Base-by-base conservation (phyloP, 495 filamentous ascomycete species). In the Oidiodendron maius region DNA sequence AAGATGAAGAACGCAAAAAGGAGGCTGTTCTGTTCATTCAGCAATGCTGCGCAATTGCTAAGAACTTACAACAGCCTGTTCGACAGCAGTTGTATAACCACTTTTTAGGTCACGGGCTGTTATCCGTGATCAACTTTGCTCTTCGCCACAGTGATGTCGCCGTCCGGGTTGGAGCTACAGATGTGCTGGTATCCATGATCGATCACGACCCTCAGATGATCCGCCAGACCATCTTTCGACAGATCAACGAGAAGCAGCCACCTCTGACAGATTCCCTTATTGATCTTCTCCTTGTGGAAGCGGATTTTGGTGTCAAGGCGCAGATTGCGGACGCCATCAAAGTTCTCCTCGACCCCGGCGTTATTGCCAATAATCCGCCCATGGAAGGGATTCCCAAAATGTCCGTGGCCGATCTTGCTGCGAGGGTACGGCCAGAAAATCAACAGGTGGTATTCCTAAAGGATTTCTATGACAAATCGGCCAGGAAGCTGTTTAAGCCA, bases 281-380 rank as follows among this genome's bases (percentile, higher is more conserved):
- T 49, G 93, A 96, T 55, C 71, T 97, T 42, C 80, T 98, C 9
- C 77, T 97, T 30, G 82, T 89, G 1, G 94, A 98, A 64, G 81
- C 83, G 3, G 93, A 98, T 64, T 73, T 97, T 11, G 93, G 93
- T 0, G 89, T 97, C 50, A 96, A 96, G 70, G 89, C 89, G 22
- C 94, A 97, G 61, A 84, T 97, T 58, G 87, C 93, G 10, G 93
- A 98, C 67, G 88, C 93, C 21, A 85, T 98, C 61, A 96, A 95
- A 65, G 83, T 97, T 16, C 72, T 98, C 20, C 76, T 97, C 15
- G 94, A 97, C 58, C 89, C 89, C n/a, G 79, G 81, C 44, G 12
- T 30, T 5, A n/a, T n/a, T n/a, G 76, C 79, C 36, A 65, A 70
- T 39, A 63, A 57, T 37, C 52, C 59, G 16, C 67, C 72, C 6